phyloP scores from a whole-genome alignment of 2,329 filamentous ascomycete genomes.

The Pyrenochaeta sp. region DNA sequence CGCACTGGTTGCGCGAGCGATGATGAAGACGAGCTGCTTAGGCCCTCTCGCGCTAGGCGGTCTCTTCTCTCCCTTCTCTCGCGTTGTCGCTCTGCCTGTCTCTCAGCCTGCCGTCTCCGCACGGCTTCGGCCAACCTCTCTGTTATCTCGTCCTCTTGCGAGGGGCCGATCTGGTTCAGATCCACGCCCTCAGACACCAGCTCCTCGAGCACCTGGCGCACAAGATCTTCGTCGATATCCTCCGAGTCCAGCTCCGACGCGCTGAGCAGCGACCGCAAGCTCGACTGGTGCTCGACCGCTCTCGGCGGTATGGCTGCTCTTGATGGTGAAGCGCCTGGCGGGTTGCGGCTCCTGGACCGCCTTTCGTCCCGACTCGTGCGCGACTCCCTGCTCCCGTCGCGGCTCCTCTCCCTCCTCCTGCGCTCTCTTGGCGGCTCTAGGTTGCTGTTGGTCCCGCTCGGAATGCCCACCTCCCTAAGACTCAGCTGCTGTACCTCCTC shows the following conservation, averaged over 20 bases:
- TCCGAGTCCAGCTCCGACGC: slow-evolving; percentile 77
- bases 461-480: slow-evolving; percentile 70
- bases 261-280: slow-evolving; percentile 83
- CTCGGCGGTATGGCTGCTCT: slow-evolving; percentile 50
- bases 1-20: slow-evolving; percentile 37
- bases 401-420: slow-evolving; percentile 47
- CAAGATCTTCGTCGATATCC: slow-evolving; percentile 86
- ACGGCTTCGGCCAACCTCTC: slow-evolving; percentile 91
- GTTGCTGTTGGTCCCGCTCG: slow-evolving; percentile 52
- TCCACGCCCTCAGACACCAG: slow-evolving; percentile 89
- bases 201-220: slow-evolving; percentile 87
- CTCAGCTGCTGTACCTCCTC: slow-evolving; percentile 78
- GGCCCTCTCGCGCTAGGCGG: slow-evolving; percentile 51
- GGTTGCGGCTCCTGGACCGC: slow-evolving; percentile 37
- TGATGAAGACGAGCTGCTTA: slow-evolving; percentile 29
- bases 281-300: slow-evolving; percentile 88
- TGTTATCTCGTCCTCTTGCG: slow-evolving; percentile 87
- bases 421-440: slow-evolving; percentile 42
- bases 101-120: slow-evolving; percentile 74
- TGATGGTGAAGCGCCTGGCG: slow-evolving; percentile 28
- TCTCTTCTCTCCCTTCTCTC: slow-evolving; percentile 46
- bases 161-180: slow-evolving; percentile 83
- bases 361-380: slow-evolving; percentile 35
- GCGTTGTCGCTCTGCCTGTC: slow-evolving; percentile 65
- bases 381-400: slow-evolving; percentile 48